A percentile compares a stretch with the other conserved stretches of the same genome.
These are phyloP conservation scores for Gnaphalium uliginosum DNA, from an alignment of 129 eudicot species.

Conservation along the genomic window DNA sequence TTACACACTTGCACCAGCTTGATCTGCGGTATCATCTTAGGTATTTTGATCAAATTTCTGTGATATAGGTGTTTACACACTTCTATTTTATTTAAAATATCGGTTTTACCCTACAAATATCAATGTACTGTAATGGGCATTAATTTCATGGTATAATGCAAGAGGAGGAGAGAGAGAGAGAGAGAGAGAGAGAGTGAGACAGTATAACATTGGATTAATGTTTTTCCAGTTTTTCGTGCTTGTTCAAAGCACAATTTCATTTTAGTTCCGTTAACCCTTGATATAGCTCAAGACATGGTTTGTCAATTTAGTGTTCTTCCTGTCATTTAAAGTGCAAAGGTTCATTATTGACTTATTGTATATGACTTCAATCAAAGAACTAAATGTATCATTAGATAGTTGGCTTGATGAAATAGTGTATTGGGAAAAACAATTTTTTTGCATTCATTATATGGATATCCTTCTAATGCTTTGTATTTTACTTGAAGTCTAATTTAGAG, in stretches of 20 bases:
- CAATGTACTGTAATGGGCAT: neutral
- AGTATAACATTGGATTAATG: neutral
- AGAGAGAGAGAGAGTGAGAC: too few relatives aligned
- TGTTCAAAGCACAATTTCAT: neutral
- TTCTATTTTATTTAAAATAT: constrained; percentile 4
- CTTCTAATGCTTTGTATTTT: neutral
- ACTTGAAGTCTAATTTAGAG: neutral
- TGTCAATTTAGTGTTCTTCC: neutral
- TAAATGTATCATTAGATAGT: neutral
- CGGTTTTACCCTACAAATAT: neutral
- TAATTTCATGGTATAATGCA: neutral
- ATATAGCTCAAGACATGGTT: neutral
- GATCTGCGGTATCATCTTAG: constrained; percentile 89
- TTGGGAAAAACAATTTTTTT: neutral
- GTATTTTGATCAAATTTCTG: constrained; percentile 40
- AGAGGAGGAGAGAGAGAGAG: neutral
- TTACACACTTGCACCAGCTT: constrained; percentile 91
- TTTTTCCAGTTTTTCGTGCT: neutral
- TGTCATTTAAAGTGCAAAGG: neutral
- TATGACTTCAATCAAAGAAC: neutral
- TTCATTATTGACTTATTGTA: neutral
- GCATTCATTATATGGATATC: neutral
- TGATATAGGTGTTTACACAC: too few relatives aligned
- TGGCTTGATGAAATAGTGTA: neutral
- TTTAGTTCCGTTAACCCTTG: neutral